Conservation (phyloP, 192 early-diverging fungal genomes). For the Cetraspora pellucida region DNA sequence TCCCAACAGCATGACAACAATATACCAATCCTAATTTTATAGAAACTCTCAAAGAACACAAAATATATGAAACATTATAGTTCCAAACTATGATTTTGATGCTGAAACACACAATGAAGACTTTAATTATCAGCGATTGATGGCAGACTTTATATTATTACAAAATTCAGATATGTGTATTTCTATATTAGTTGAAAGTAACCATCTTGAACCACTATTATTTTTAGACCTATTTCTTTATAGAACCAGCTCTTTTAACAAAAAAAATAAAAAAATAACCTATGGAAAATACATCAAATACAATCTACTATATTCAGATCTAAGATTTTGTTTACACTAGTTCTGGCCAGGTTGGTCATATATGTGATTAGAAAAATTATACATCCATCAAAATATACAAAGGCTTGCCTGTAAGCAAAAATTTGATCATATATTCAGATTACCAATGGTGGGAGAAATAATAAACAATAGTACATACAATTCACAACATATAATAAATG, state of each 20-base stretch:
- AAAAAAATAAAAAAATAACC: not conserved
- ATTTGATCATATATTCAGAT: not conserved
- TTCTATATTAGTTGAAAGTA: not conserved
- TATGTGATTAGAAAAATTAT: not conserved
- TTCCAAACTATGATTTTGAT: constrained; percentile 5
- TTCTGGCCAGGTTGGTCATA: too few relatives aligned
- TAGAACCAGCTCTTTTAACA: not conserved
- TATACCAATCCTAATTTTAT: not conserved
- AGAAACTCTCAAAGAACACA: not conserved
- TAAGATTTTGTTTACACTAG: too few relatives aligned
- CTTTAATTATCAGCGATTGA: not conserved
- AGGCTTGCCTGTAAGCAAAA: not conserved
- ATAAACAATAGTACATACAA: not conserved
- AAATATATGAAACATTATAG: not conserved
- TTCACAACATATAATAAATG: not conserved
- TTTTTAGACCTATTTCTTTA: constrained; percentile 4
- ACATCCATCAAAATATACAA: not conserved
- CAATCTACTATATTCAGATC: not conserved
- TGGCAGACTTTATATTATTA: not conserved
- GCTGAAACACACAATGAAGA: constrained; percentile 15
- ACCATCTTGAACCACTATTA: not conserved
- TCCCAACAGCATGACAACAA: not conserved
- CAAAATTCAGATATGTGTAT: not conserved
- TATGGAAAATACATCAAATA: constrained; percentile 13
- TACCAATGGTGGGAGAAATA: not conserved